These are phyloP conservation scores for Lignosus rhinocerotis DNA, from an alignment of 1,284 basidiomycete species.

Conservation along the genomic window DNA sequence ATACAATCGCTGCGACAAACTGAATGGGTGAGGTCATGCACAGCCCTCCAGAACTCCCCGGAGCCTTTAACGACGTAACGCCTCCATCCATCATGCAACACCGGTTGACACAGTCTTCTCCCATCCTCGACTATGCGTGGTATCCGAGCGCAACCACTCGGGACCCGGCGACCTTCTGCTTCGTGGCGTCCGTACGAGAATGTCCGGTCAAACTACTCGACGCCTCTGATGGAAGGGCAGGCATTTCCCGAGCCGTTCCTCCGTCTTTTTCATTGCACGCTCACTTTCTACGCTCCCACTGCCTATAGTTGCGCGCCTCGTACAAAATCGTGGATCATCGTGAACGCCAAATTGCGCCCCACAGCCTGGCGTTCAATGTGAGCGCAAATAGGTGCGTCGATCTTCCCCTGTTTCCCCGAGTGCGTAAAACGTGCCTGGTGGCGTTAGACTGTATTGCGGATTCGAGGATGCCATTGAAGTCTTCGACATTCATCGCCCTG, in stretches of 20 bases:
- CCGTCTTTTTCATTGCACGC: not conserved
- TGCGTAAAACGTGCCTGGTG: slow-evolving; percentile 17
- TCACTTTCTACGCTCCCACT: slow-evolving; percentile 1
- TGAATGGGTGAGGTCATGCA: not conserved
- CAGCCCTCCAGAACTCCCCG: slow-evolving; percentile 22
- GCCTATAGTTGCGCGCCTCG: slow-evolving; percentile 75
- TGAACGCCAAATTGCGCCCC: slow-evolving; percentile 85
- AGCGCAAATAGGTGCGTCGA: slow-evolving; percentile 61
- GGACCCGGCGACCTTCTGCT: slow-evolving; percentile 73
- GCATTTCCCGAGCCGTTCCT: slow-evolving; percentile 25
- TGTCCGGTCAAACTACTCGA: slow-evolving; percentile 82
- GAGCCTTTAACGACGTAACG: slow-evolving; percentile 10
- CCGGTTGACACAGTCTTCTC: slow-evolving; percentile 52
- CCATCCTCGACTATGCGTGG: slow-evolving; percentile 79
- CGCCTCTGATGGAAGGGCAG: slow-evolving; percentile 73
- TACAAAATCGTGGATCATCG: slow-evolving; percentile 90
- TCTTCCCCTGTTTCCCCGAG: not conserved
- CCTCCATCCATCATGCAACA: slow-evolving; percentile 5
- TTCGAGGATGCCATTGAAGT: slow-evolving; percentile 89
- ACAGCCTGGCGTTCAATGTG: slow-evolving; percentile 77
- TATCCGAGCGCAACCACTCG: slow-evolving; percentile 69
- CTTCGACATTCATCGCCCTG: slow-evolving; percentile 76
- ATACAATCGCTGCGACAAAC: not conserved
- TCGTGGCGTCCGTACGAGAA: slow-evolving; percentile 78
- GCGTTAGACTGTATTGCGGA: slow-evolving; percentile 80